These are phyloP conservation scores for Torulaspora franciscae DNA, from an alignment of 805 yeast species.

Conservation along the genomic window DNA sequence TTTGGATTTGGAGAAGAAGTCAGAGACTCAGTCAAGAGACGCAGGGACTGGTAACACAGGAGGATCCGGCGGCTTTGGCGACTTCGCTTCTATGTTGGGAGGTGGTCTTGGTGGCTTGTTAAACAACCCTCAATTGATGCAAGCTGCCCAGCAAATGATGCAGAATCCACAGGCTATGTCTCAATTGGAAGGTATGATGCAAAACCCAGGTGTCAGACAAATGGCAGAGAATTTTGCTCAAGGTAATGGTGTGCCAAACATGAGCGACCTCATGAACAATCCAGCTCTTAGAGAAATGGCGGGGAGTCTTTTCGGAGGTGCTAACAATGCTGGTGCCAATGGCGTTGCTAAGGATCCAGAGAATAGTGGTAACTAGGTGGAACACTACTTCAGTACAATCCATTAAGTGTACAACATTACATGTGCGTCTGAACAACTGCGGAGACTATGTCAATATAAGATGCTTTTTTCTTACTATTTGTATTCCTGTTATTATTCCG, in stretches of 20 bases:
- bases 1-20: conserved; percentile 39
- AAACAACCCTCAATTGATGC: conserved; percentile 88
- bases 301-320: conserved; percentile 60
- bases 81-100: conserved; percentile 58
- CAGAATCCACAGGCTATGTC: conserved; percentile 72
- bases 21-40: conserved; percentile 25
- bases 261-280: conserved; percentile 71
- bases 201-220: conserved; percentile 71
- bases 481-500: neutral
- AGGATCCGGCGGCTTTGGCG: conserved; percentile 60
- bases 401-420: neutral
- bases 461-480: neutral
- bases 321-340: conserved; percentile 17
- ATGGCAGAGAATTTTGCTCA: conserved; percentile 77
- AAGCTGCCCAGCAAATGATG: conserved; percentile 86
- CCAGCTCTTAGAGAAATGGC: conserved; percentile 75
- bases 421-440: neutral
- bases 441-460: neutral
- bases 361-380: neutral
- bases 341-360: conserved; percentile 12
- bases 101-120: conserved; percentile 66
- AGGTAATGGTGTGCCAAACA: conserved; percentile 59
- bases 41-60: conserved; percentile 31
- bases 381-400: neutral
- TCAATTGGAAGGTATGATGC: conserved; percentile 64